Conservation (phyloP, 768 basidiomycete species). For the Kwoniella pini region DNA sequence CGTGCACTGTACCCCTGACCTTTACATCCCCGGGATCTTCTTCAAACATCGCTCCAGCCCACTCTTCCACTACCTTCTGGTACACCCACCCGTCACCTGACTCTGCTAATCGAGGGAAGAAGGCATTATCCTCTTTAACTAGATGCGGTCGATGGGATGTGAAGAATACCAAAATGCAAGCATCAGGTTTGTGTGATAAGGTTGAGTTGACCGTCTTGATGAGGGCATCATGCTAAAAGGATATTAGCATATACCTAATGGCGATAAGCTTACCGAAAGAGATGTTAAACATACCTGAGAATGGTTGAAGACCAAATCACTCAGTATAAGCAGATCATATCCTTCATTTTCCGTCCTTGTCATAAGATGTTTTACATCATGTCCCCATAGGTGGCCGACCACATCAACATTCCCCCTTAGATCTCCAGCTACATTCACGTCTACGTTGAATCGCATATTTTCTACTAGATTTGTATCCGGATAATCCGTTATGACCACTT, state of each 20-base stretch:
- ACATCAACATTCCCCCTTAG: conserved; percentile 36
- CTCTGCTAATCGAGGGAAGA: conserved; percentile 60
- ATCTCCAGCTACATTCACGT: conserved; percentile 57
- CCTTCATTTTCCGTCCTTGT: conserved; percentile 13
- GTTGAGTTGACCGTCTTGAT: conserved; percentile 68
- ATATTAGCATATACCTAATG: too few relatives aligned
- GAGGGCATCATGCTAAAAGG: conserved; percentile 77
- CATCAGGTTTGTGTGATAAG: conserved; percentile 28
- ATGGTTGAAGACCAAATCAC: conserved; percentile 92
- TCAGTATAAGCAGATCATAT: conserved; percentile 83
- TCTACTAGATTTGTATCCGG: conserved; percentile 74
- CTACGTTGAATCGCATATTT: conserved; percentile 73
- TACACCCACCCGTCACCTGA: conserved; percentile 75
- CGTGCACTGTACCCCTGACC: conserved; percentile 78
- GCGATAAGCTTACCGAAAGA: conserved; percentile 1
- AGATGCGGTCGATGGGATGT: conserved; percentile 84
- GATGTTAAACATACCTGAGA: conserved; percentile 65
- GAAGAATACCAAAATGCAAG: conserved; percentile 75
- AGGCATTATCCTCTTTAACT: conserved; percentile 76
- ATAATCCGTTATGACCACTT: conserved; percentile 88
- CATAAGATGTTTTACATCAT: conserved; percentile 33
- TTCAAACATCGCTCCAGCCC: conserved; percentile 82
- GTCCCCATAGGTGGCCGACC: conserved; percentile 54
- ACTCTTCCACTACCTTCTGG: conserved; percentile 67
- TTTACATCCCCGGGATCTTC: conserved; percentile 78